Base-by-base conservation (phyloP, 495 filamentous ascomycete genomes). In the Podospora bellae-mahoneyi region DNA sequence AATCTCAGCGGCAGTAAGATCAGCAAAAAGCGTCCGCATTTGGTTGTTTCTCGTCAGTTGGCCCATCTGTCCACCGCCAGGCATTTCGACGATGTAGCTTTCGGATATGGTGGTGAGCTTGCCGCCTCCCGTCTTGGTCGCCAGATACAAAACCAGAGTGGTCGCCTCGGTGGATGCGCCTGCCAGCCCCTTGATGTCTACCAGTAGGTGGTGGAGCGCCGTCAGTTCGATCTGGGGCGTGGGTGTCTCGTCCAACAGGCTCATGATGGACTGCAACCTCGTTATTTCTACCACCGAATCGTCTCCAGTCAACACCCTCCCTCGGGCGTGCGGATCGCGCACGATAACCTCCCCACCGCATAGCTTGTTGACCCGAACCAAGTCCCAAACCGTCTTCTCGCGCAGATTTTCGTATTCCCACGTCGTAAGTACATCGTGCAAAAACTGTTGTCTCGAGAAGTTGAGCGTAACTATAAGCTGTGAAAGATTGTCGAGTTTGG, bases 221-320 rank as follows among this genome's bases (percentile, higher is more conserved):
- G 91, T 85, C 26, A 85, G 81, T 73, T 98, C 95, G 10, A 86
- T 81, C 20, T 84, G 78, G 6, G 82, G 79, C 5, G 83, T 84
- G 4, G 93, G 93, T 27, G 88, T 86, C 70, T 89, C 89, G 64
- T 96, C 91, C 16, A 99, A 84, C 74, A 98, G 85, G 75, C 92
- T 96, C 95, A 99, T 99, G 69, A 91, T 88, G 4, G 94, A 94
- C 80, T 99, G 95, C 60, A 97, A 83, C 72, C 87, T 92, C 23
- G 93, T 93, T 69, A 98, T 86, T 67, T 97, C 93, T 44, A 98
- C 89, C 53, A 92, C 92, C 0, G 94, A 97, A 77, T 99, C 95
- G 55, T 97, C 92, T 2, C 91, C 91, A 0, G 93, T 97, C 60
- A 99, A 79, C 44, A 98, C 86, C 27, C 93, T 86, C 34, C 95